Percentiles rank a stretch among this genome's conserved stretches.
phyloP scores from a whole-genome alignment of 495 filamentous ascomycete genomes.

The Rhypophila decipiens region DNA sequence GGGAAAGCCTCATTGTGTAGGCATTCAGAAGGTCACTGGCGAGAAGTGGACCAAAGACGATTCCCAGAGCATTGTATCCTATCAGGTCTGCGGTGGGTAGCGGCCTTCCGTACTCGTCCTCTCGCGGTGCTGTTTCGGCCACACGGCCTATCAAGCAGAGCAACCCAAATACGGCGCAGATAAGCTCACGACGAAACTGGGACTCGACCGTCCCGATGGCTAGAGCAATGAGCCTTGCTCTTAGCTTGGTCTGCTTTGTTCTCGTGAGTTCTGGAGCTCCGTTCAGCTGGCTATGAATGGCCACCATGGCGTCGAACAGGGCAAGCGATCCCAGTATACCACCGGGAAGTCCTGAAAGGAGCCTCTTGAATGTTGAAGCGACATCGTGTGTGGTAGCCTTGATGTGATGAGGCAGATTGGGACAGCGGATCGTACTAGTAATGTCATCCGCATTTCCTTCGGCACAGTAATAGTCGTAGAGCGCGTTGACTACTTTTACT shows the following conservation, averaged over 20 bases:
- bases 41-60: constrained; percentile 59
- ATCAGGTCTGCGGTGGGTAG: constrained; percentile 46
- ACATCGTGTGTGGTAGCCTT: constrained; percentile 58
- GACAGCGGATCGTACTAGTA: constrained; percentile 46
- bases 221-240: constrained; percentile 58
- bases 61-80: constrained; percentile 56
- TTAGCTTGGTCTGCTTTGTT: constrained; percentile 46
- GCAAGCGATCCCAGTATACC: constrained; percentile 65
- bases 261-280: constrained; percentile 40
- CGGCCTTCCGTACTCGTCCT: constrained; percentile 41
- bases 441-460: constrained; percentile 42
- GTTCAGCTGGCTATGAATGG: constrained; percentile 52
- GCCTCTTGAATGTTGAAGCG: constrained; percentile 63
- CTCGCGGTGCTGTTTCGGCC: constrained; percentile 42
- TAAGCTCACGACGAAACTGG: constrained; percentile 53
- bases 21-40: constrained; percentile 48
- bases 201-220: constrained; percentile 51
- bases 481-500: constrained; percentile 42
- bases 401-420: constrained; percentile 50
- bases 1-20: constrained; percentile 33
- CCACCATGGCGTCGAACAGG: constrained; percentile 59
- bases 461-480: constrained; percentile 59
- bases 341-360: constrained; percentile 64
- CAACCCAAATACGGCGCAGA: constrained; percentile 61
- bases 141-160: constrained; percentile 48